Base-by-base conservation (phyloP, 306 rosid species). In the Lathyrus tuberosus region DNA sequence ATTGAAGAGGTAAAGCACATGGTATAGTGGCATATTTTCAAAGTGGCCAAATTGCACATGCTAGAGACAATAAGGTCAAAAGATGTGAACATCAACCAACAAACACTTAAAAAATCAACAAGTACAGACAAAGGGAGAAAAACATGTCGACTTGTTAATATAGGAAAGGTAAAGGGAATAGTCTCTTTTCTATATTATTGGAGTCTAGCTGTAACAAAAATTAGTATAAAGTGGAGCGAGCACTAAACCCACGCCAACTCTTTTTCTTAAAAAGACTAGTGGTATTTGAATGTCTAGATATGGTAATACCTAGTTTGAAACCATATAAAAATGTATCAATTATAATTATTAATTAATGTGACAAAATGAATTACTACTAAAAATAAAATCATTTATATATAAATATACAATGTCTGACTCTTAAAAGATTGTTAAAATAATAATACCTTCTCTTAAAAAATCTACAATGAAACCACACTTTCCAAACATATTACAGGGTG, bases 21-120 rank as follows among this genome's bases (percentile, higher is more conserved):
- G 82, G 12, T 35, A 8, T 37, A 42, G 37, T 63, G 64, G 61
- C 31, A 37, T 9, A 58, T 37, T 62, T 63, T 16, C 67, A 65
- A 51, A 52, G 71, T 43, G 51, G 11, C 77, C 69, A 62, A 15
- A 22, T 11, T 53, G 68, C 79, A 79, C 83, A 73, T 74, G 70
- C 17, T 14, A 52, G 12, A 18, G 33, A 41, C 54, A 46, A 0
- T 24, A 8, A 54, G 44, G 82, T 72, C 78, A 78, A 72, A 56
- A 58, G 51, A 48, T 57, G 69, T 42, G 42, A 33, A 49, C 41
- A 15, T 26, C n/a, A 44, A 54, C 62, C 24, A 46, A 24, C 10
- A 40, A 42, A 76, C 43, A 44, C 67, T 41, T 24, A 17, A 30
- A 28, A 16, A 35, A 24, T 16, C 2, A 9, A 14, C 30, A 11